phyloP scores from a whole-genome alignment of 2,329 filamentous ascomycete genomes.

The Phaeosphaeriaceae sp. region DNA sequence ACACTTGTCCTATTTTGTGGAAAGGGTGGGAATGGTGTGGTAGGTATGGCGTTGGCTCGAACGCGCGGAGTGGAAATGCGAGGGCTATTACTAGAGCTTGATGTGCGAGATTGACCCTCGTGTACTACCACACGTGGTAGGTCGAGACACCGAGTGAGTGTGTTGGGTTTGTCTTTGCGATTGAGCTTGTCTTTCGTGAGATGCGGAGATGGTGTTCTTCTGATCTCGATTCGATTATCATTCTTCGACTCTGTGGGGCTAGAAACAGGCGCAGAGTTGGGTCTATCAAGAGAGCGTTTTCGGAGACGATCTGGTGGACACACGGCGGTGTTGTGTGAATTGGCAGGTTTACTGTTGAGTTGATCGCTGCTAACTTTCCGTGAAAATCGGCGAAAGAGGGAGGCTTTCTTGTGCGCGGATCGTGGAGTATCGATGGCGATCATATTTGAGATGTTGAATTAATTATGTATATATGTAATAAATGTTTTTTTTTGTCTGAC shows the following conservation, averaged over 20 bases:
- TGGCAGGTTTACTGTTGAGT: background rate
- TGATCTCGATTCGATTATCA: constrained; percentile 5
- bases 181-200: constrained; percentile 13
- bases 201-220: constrained; percentile 11
- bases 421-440: constrained; percentile 17
- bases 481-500: too few species aligned
- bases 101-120: constrained; percentile 1
- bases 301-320: constrained; percentile 3
- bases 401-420: constrained; percentile 18
- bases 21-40: constrained; percentile 23
- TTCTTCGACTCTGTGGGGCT: constrained; percentile 6
- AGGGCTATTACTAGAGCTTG: constrained; percentile 1
- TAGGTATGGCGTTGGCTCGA: constrained; percentile 20
- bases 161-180: constrained; percentile 5
- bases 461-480: background rate
- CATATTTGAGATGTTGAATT: constrained; percentile 11
- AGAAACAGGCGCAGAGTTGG: constrained; percentile 4
- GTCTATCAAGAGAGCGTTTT: constrained; percentile 2
- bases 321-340: constrained; percentile 1
- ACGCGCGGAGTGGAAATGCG: constrained; percentile 13
- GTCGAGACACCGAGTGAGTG: constrained; percentile 14
- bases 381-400: constrained; percentile 28
- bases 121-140: constrained; percentile 8
- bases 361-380: constrained; percentile 5
- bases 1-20: background rate